phyloP scores from a whole-genome alignment of 805 yeast genomes.

The Hermanozyma aechmeae region DNA sequence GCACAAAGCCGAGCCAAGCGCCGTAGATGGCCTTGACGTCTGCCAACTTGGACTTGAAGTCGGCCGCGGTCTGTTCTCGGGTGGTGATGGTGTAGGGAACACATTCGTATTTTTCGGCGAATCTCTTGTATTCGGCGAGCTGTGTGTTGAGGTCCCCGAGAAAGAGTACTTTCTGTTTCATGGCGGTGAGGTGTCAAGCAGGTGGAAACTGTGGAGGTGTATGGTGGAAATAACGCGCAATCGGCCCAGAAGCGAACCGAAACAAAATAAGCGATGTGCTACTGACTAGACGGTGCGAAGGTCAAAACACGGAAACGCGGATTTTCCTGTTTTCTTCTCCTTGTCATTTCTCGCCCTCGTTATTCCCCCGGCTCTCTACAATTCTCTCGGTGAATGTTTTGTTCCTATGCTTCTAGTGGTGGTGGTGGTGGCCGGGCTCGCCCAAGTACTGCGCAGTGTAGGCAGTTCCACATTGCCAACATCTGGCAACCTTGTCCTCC shows the following conservation, averaged over 20 bases:
- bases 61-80: conserved; percentile 29
- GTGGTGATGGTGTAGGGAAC: conserved; percentile 32
- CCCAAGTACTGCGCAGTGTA: conserved; percentile 85
- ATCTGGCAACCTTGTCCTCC: conserved; percentile 76
- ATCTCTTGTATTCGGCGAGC: conserved; percentile 36
- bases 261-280: too few relatives aligned
- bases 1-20: conserved; percentile 48
- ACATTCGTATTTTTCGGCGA: conserved; percentile 30
- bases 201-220: too few relatives aligned
- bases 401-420: too few relatives aligned
- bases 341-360: too few relatives aligned
- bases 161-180: conserved; percentile 34
- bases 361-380: too few relatives aligned
- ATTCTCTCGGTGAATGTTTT: too few relatives aligned
- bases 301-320: too few relatives aligned
- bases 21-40: conserved; percentile 46
- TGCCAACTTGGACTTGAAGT: conserved; percentile 31
- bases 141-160: conserved; percentile 41
- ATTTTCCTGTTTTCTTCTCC: too few relatives aligned
- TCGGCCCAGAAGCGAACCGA: too few relatives aligned
- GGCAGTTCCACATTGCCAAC: conserved; percentile 98
- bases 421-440: conserved; percentile 59
- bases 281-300: too few relatives aligned
- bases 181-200: too few relatives aligned
- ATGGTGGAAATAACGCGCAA: too few relatives aligned